Base-by-base conservation (phyloP, 2,329 filamentous ascomycete genomes). In the Paraphaeosphaeria minitans region DNA sequence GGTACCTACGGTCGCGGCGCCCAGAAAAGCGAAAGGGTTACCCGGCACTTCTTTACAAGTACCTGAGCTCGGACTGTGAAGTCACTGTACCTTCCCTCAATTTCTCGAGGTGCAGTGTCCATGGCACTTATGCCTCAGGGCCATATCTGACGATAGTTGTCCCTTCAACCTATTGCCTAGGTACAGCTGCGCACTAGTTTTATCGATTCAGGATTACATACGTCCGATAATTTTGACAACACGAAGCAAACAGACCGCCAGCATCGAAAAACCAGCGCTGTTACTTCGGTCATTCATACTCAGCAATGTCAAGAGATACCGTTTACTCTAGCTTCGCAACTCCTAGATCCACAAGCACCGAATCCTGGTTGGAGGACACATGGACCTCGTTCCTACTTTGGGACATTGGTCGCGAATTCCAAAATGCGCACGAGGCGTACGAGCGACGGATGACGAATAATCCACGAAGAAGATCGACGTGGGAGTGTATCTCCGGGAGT, bases 401-500 rank as follows among this genome's bases (percentile, higher is more conserved):
- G 73, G 73, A 76, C 55, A 74, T 76, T 46, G 73, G 75, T 24
- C 70, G 67, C 55, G 71, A 75, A 46, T 75, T 76, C 48, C 70
- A 73, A 45, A 70, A 72, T 48, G 66, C 70, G 19, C 59, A 71
- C 57, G 71, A 75, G 29, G 66, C 70, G 13, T 76, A 76, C 58
- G 66, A 71, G 56, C 71, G 73, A 62, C 70, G 69, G 63, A 62
- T 67, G 53, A 59, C 65, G 10, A 64, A 65, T 21, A 59, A 65
- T 35, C 62, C 57, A 24, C 64, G 61, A 31, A 68, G 59, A 46
- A 65, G 69, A 4, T 59, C 69, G 7, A 47, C 55, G 16, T 76
- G 70, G 73, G 59, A 60, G 14, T 71, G 70, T 48, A 65, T 75
- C 16, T 61, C 65, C 4, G 35, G 55, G 19, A 68, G 65, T 43